A percentile compares a stretch with the other conserved stretches of the same genome.
Conservation (phyloP, 2,329 filamentous ascomycete species). For the Penicillium paneum region DNA sequence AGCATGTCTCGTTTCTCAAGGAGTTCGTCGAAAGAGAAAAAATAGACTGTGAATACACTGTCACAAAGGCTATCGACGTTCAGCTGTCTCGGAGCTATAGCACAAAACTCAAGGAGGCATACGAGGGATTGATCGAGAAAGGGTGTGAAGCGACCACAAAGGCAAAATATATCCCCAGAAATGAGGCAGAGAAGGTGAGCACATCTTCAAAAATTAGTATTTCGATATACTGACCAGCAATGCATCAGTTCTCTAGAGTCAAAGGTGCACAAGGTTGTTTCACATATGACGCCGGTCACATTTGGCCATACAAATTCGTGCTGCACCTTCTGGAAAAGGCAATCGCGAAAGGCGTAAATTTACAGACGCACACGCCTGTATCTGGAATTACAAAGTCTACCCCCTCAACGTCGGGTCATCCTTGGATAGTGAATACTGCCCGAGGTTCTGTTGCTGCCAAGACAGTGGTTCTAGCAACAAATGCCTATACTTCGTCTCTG, state of each 20-base stretch:
- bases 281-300: slow-evolving; percentile 30
- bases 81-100: slow-evolving; percentile 32
- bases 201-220: neutral
- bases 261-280: slow-evolving; percentile 38
- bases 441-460: slow-evolving; percentile 64
- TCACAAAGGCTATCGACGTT: slow-evolving; percentile 42
- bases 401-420: slow-evolving; percentile 16
- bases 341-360: slow-evolving; percentile 45
- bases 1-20: slow-evolving; percentile 42
- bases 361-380: slow-evolving; percentile 55
- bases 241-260: slow-evolving; percentile 34
- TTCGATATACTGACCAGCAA: neutral
- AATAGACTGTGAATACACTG: slow-evolving; percentile 44
- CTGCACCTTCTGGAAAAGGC: slow-evolving; percentile 65
- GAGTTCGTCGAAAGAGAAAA: slow-evolving; percentile 39
- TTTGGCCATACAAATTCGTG: slow-evolving; percentile 75
- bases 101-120: slow-evolving; percentile 29
- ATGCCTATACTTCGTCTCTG: slow-evolving; percentile 77
- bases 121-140: slow-evolving; percentile 26
- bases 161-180: slow-evolving; percentile 22
- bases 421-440: slow-evolving; percentile 63
- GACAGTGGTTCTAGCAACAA: slow-evolving; percentile 73
- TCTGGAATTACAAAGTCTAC: slow-evolving; percentile 25
- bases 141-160: slow-evolving; percentile 28
- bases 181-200: slow-evolving; percentile 27